Evolutionary conservation across 345 rosid species (phyloP).

Genomic region (Raphanus sativus): DNA sequence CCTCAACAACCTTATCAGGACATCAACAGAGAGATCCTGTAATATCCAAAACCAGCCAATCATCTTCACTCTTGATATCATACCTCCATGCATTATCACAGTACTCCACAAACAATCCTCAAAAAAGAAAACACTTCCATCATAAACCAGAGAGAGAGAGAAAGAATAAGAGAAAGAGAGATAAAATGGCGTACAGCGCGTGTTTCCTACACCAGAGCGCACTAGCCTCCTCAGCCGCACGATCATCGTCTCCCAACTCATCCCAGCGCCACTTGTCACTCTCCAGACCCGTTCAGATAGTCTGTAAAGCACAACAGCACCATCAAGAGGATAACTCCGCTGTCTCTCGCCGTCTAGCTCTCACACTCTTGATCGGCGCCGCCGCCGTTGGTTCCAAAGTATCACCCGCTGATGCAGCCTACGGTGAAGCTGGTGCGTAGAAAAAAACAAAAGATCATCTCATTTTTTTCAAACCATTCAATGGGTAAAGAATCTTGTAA

Average conservation of each 20-base stretch:
- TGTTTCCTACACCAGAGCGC: slow-evolving; percentile 86
- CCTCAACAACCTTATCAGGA: slow-evolving; percentile 68
- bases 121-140: neutral
- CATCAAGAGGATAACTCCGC: slow-evolving; percentile 45
- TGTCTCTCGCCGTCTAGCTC: slow-evolving; percentile 82
- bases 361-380: slow-evolving; percentile 78
- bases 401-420: slow-evolving; percentile 97
- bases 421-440: slow-evolving; percentile 80
- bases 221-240: slow-evolving; percentile 51
- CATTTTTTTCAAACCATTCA: slow-evolving; percentile 1
- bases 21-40: slow-evolving; percentile 48
- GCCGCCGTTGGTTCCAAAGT: slow-evolving; percentile 89
- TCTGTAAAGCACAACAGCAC: slow-evolving; percentile 72
- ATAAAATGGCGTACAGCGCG: slow-evolving; percentile 72
- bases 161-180: neutral
- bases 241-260: slow-evolving; percentile 43
- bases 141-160: slow-evolving; percentile 6
- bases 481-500: neutral
- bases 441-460: slow-evolving; percentile 1
- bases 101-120: slow-evolving; percentile 1
- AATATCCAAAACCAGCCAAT: slow-evolving; percentile 58
- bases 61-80: slow-evolving; percentile 41
- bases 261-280: slow-evolving; percentile 53
- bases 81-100: slow-evolving; percentile 24
- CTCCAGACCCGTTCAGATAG: slow-evolving; percentile 51